These are phyloP conservation scores for Ehretia macrophylla DNA, from an alignment of 257 asterid species.

Conservation along the genomic window DNA sequence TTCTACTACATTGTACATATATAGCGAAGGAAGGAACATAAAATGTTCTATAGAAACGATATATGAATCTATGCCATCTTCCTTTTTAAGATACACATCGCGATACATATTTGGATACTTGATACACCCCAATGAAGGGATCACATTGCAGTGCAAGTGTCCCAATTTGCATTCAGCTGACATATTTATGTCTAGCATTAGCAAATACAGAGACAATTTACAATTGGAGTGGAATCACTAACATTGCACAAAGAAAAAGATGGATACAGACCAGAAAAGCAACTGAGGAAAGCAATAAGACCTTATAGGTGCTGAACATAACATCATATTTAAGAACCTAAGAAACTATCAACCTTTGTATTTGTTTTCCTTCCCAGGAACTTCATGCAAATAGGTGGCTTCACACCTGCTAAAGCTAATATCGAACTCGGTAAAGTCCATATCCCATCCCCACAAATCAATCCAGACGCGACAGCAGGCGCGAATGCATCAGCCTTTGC, in stretches of 20 bases:
- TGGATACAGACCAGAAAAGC: not conserved
- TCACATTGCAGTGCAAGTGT: too few relatives aligned
- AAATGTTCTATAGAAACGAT: too few relatives aligned
- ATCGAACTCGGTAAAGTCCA: constrained; percentile 56
- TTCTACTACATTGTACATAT: too few relatives aligned
- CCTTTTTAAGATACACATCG: too few relatives aligned
- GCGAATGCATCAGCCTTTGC: constrained; percentile 57
- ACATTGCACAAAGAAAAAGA: not conserved
- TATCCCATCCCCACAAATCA: constrained; percentile 63
- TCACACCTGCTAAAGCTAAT: constrained; percentile 52
- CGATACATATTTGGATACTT: too few relatives aligned
- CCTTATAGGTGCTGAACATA: not conserved
- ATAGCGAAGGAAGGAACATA: too few relatives aligned
- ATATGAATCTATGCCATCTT: too few relatives aligned
- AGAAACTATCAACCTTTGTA: constrained; percentile 27
- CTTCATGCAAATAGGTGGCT: constrained; percentile 72
- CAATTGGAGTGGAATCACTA: not conserved
- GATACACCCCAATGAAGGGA: too few relatives aligned
- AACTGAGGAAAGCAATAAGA: not conserved
- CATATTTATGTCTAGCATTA: not conserved
- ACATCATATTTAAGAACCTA: constrained; percentile 2
- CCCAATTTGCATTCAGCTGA: not conserved
- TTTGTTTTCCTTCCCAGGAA: constrained; percentile 45
- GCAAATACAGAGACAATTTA: not conserved
- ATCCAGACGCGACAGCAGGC: constrained; percentile 62